Evolutionary conservation across 2,329 filamentous ascomycete species (phyloP).

Genomic region (Alternaria solani): DNA sequence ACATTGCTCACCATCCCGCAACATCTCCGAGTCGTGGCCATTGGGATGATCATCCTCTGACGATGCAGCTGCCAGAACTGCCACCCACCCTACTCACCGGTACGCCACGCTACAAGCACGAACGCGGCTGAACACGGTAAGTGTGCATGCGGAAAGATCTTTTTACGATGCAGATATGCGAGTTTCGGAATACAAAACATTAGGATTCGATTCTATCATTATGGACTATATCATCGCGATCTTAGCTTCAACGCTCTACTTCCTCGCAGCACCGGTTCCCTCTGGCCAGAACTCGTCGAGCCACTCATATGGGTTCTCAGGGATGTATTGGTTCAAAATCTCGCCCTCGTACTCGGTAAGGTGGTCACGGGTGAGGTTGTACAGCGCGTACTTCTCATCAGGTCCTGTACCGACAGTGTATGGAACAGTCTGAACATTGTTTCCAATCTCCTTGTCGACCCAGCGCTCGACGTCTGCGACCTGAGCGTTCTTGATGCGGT

Average conservation of each 20-base stretch:
- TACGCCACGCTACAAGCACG: neutral
- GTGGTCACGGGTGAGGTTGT: constrained; percentile 34
- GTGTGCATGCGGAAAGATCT: neutral
- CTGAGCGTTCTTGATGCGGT: constrained; percentile 35
- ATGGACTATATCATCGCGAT: neutral
- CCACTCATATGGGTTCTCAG: constrained; percentile 34
- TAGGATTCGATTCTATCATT: neutral
- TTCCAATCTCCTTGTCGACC: constrained; percentile 38
- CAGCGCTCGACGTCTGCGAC: constrained; percentile 28
- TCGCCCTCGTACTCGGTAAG: constrained; percentile 34
- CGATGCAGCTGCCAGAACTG: too few relatives aligned
- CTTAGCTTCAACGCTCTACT: neutral
- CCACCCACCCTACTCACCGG: neutral
- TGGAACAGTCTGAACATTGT: constrained; percentile 38
- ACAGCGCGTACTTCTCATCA: constrained; percentile 38
- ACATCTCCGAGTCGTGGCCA: too few relatives aligned
- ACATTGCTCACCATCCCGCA: neutral
- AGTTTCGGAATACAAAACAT: neutral
- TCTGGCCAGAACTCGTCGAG: constrained; percentile 31
- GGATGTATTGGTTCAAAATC: constrained; percentile 27
- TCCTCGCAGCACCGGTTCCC: constrained; percentile 3
- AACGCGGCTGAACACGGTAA: neutral
- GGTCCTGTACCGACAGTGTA: constrained; percentile 37
- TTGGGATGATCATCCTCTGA: neutral
- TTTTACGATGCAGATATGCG: neutral